Base-by-base conservation (phyloP, 2,329 filamentous ascomycete species). In the Hypoxylon sp. region DNA sequence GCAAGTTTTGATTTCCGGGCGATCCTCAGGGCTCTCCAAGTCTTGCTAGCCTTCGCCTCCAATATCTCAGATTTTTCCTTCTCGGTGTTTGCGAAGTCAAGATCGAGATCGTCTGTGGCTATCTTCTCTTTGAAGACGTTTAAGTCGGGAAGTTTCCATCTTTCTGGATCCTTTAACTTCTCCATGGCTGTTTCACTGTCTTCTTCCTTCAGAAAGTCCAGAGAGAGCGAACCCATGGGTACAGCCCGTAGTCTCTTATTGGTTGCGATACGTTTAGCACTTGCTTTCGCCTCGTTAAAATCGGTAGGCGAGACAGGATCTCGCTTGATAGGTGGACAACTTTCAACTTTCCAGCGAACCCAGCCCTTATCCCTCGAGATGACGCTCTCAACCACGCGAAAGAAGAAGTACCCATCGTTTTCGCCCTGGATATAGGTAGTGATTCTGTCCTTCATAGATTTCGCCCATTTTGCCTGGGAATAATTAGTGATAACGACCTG, bases 301-400 rank as follows among this genome's bases (percentile, higher is more conserved):
- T 91, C 87, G 30, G 88, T 81, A 0, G 91, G 86, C 2, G 90
- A 86, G 31, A 98, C 86, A 10, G 93, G 84, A 22, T 92, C 88
- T 66, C 89, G 88, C 77, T 95, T 90, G 76, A 99, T 98, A 5
- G 91, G 88, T 25, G 94, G 93, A 78, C 96, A 99, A 73, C 91
- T 93, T 79, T 98, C 94, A 67, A 95, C 91, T 82, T 99, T 99
- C 96, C 96, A 99, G 70, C 94, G 91, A 49, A 97, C 94, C 97
- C 97, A 99, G 78, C 98, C 98, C 84, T 98, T 98, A 80, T 99
- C 96, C 70, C 96, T 88, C 25, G 94, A 93, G 31, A 99, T 88
- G 33, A 99, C 95, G 11, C 95, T 98, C 79, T 98, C 95, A 33
- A 99, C 94, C 89, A 98, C 97, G 42, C 96, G 91, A 81, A 94